Conservation (phyloP, 2,329 filamentous ascomycete genomes). For the Metarhizium humberi region DNA sequence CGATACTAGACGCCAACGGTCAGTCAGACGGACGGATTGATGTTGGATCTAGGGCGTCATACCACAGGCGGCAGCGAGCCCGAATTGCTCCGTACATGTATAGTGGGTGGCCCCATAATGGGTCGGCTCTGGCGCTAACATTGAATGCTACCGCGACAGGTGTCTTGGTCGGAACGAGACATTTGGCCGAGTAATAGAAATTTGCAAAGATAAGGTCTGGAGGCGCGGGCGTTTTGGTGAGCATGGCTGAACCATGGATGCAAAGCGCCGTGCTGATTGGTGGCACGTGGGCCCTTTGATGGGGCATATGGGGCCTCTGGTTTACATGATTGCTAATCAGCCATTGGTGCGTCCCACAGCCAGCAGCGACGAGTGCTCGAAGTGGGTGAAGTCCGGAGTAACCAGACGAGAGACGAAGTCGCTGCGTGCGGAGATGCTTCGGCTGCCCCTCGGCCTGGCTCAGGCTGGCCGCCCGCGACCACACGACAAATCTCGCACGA, state of each 20-base stretch:
- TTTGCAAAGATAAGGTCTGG: not conserved
- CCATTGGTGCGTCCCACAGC: not conserved
- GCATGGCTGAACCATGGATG: not conserved
- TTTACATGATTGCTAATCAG: conserved; percentile 1
- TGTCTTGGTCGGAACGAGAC: too few relatives aligned
- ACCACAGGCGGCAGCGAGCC: too few relatives aligned
- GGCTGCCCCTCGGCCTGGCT: conserved; percentile 5
- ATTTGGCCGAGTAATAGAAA: not conserved
- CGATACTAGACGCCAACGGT: too few relatives aligned
- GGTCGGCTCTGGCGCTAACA: too few relatives aligned
- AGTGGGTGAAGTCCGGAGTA: too few relatives aligned
- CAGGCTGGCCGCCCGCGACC: not conserved
- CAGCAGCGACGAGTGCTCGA: too few relatives aligned
- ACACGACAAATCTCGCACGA: conserved; percentile 5
- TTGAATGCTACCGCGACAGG: too few relatives aligned
- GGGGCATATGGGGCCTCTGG: not conserved
- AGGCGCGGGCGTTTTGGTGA: not conserved
- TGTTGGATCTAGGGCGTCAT: too few relatives aligned
- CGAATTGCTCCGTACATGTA: too few relatives aligned
- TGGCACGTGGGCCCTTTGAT: not conserved
- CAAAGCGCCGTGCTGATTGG: not conserved
- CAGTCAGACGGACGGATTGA: too few relatives aligned
- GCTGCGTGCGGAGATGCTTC: conserved; percentile 1
- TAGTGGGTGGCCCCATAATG: too few relatives aligned
- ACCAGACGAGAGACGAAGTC: too few relatives aligned